Percentiles rank a stretch among this genome's conserved stretches.
Evolutionary conservation across 2,329 filamentous ascomycete species (phyloP).

Genomic region (Xylariaceae sp.): DNA sequence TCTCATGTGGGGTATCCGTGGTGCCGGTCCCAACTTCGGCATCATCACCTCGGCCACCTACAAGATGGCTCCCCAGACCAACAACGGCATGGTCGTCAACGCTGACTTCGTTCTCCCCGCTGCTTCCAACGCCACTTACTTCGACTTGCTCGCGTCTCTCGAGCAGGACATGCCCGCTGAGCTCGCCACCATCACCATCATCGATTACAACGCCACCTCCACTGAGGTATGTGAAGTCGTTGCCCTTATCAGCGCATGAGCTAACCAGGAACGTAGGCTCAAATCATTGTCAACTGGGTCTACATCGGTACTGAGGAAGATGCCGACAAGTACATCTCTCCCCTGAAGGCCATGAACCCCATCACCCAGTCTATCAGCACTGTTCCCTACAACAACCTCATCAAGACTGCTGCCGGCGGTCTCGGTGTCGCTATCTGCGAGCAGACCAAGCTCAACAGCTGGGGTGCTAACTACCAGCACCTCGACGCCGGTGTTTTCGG

Average conservation of each 20-base stretch:
- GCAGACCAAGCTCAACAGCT: not conserved
- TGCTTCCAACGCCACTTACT: constrained; percentile 3
- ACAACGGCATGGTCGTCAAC: not conserved
- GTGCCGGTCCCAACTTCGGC: constrained; percentile 17
- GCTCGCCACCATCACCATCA: not conserved
- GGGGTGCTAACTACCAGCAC: not conserved
- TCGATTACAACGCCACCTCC: not conserved
- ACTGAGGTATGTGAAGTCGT: not conserved
- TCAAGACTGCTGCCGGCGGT: not conserved
- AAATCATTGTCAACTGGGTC: constrained; percentile 5
- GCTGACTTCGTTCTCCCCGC: constrained; percentile 12
- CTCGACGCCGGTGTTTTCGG: not conserved
- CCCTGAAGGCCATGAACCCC: not conserved
- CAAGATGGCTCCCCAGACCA: constrained; percentile 8
- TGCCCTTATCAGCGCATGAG: not conserved
- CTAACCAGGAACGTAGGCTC: not conserved
- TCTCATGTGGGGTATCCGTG: constrained; percentile 16
- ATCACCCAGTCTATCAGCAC: not conserved
- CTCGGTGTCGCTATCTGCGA: not conserved
- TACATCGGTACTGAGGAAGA: constrained; percentile 4
- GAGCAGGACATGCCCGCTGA: not conserved
- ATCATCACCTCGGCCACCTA: constrained; percentile 15
- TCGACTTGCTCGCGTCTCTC: not conserved
- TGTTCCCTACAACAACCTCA: constrained; percentile 8
- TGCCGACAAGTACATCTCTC: not conserved